Percentiles rank a stretch among this genome's conserved stretches.
These are phyloP conservation scores for Cajanus cajan DNA, from an alignment of 306 rosid genomes.

Conservation along the genomic window DNA sequence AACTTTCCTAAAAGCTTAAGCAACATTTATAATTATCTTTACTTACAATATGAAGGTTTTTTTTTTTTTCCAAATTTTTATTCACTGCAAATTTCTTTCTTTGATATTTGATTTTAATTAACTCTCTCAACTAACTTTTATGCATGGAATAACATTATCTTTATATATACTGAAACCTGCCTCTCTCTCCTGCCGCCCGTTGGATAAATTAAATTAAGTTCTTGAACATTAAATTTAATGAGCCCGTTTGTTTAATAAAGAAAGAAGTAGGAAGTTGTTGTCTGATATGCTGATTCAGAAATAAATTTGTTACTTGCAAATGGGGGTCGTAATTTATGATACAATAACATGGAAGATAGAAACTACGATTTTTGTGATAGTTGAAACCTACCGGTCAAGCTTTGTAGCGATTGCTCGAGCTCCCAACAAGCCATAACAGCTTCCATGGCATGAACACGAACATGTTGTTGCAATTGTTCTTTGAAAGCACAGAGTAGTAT, in stretches of 20 bases:
- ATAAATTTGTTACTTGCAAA: not conserved
- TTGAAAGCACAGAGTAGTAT: conserved; percentile 65
- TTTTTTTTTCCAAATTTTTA: not conserved
- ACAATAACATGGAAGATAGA: not conserved
- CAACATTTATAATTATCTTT: not conserved
- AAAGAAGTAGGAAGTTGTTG: no score
- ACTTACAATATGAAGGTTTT: not conserved
- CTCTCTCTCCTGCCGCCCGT: not conserved
- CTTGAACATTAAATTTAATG: no score
- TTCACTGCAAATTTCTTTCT: not conserved
- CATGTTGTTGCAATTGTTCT: conserved; percentile 77
- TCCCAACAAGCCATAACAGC: conserved; percentile 87
- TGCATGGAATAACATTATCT: not conserved
- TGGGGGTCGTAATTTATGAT: not conserved
- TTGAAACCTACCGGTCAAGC: conserved; percentile 57
- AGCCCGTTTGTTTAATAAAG: no score
- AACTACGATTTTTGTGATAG: not conserved
- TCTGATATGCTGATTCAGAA: no score
- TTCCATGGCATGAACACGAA: conserved; percentile 77
- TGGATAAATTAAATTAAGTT: not conserved
- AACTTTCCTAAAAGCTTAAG: not conserved
- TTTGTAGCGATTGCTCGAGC: conserved; percentile 68
- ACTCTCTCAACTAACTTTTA: not conserved
- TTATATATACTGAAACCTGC: not conserved
- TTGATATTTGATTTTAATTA: not conserved